Conservation (phyloP, 108 stramenopile species). For the Cyclostephanos invisitatus region DNA sequence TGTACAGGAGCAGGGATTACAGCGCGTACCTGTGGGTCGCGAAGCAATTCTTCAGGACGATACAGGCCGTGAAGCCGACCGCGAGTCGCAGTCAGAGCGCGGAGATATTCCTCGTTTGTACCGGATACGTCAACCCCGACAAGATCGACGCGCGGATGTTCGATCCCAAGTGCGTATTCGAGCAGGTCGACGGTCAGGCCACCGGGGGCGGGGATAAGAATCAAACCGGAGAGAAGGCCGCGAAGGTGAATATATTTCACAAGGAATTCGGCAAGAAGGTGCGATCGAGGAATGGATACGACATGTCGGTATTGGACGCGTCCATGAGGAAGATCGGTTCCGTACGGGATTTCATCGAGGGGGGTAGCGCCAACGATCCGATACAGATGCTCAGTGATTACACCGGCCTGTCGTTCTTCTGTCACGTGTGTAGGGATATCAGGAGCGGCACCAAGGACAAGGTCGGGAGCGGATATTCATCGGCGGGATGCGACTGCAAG, state of each 20-base stretch:
- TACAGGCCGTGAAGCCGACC: constrained; percentile 94
- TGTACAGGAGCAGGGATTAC: constrained; percentile 97
- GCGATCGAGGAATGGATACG: constrained; percentile 91
- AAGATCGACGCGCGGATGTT: constrained; percentile 95
- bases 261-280: constrained; percentile 90
- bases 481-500: constrained; percentile 58
- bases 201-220: constrained; percentile 61
- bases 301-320: constrained; percentile 82
- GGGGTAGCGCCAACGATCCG: constrained; percentile 76
- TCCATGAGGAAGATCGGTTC: constrained; percentile 75
- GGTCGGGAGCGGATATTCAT: too few relatives aligned
- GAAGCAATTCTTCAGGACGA: constrained; percentile 91
- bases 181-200: constrained; percentile 78
- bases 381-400: constrained; percentile 87
- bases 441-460: constrained; percentile 26
- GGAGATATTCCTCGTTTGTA: constrained; percentile 98
- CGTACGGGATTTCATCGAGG: constrained; percentile 82
- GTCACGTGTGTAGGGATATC: constrained; percentile 51
- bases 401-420: constrained; percentile 86
- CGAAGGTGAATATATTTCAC: constrained; percentile 83
- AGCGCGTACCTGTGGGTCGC: constrained; percentile 95
- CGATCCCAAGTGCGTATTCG: constrained; percentile 98
- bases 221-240: constrained; percentile 46
- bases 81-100: constrained; percentile 92
- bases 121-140: constrained; percentile 85